Evolutionary conservation across 2,329 filamentous ascomycete species (phyloP), one percentile per base, ranked within the genome.

Genomic region (Neurospora sp.): DNA sequence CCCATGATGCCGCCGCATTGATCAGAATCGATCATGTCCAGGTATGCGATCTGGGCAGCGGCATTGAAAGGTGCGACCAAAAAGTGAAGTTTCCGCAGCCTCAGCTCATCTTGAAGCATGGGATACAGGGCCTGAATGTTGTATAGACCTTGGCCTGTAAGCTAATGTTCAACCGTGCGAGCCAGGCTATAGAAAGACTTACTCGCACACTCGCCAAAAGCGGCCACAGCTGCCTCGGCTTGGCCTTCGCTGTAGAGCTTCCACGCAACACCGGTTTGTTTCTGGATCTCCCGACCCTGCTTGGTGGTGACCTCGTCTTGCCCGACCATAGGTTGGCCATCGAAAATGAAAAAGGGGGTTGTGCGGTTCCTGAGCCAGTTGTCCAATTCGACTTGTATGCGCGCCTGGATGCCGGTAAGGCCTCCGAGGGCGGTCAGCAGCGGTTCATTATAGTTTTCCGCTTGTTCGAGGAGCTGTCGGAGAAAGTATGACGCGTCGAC

Each of bases 401-500:
- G 90, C 73, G 83, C 84, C 79, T 88, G 88, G 77, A 98, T 86
- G 68, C 91, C 91, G 71, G 95, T 96, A 72, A 95, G 86, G 70
- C 96, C 96, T 67, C 95, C 96, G 67, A 98, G 87, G 28, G 96
- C 96, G 69, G 93, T 89, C 40, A 98, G 87, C 40, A 99, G 89
- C 58, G 95, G 94, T 80, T 99, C 96, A 77, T 92, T 91, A 66
- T 88, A 90, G 38, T 89, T 87, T 62, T 86, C 80, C 70, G 86
- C 87, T 77, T 91, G 88, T 76, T 97, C 88, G 74, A 97, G 87
- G 71, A 90, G 89, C 79, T 91, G 87, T 62, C 52, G 52, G 73
- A 99, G 87, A 80, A 96, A 98, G 80, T 96, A 91, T 68, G 92
- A 91, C 70, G 95, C 96, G 83, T 97, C 94, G 76, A 98, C 89